A percentile compares a stretch with the other conserved stretches of the same genome.
These are phyloP conservation scores for Skeletonema tropicum DNA, from an alignment of 108 stramenopile species.

Conservation along the genomic window DNA sequence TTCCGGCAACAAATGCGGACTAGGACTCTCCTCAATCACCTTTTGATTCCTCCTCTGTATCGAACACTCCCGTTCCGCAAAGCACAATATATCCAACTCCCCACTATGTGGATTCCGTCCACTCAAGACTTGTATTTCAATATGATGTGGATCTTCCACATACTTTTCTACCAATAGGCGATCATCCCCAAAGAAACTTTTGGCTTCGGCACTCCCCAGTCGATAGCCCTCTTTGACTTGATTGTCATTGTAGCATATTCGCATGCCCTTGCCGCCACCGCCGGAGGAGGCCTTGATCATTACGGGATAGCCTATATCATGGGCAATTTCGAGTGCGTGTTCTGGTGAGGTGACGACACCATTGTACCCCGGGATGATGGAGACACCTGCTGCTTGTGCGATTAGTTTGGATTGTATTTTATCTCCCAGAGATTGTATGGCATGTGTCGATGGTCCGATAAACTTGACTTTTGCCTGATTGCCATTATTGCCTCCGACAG, in stretches of 20 bases:
- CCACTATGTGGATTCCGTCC: constrained; percentile 55
- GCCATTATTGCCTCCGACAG: neutral
- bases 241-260: constrained; percentile 86
- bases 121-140: constrained; percentile 97
- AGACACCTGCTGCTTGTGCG: constrained; percentile 88
- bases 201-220: constrained; percentile 87
- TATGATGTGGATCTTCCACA: constrained; percentile 95
- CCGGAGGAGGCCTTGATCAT: constrained; percentile 98
- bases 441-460: constrained; percentile 87
- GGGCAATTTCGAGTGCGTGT: constrained; percentile 73
- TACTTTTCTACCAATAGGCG: constrained; percentile 97
- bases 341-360: constrained; percentile 50
- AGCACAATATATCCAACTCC: constrained; percentile 74
- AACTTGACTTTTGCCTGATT: constrained; percentile 56
- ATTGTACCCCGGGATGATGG: constrained; percentile 92
- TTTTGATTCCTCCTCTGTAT: constrained; percentile 99
- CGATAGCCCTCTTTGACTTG: constrained; percentile 83
- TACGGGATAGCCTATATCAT: constrained; percentile 96
- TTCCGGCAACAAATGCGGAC: constrained; percentile 65
- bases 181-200: constrained; percentile 90
- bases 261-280: constrained; percentile 99
- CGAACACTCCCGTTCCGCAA: constrained; percentile 95
- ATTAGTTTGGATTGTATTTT: constrained; percentile 94
- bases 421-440: constrained; percentile 93
- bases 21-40: constrained; percentile 96